Conservation (phyloP, 2,329 filamentous ascomycete species). For the Arthroderma sp. region DNA sequence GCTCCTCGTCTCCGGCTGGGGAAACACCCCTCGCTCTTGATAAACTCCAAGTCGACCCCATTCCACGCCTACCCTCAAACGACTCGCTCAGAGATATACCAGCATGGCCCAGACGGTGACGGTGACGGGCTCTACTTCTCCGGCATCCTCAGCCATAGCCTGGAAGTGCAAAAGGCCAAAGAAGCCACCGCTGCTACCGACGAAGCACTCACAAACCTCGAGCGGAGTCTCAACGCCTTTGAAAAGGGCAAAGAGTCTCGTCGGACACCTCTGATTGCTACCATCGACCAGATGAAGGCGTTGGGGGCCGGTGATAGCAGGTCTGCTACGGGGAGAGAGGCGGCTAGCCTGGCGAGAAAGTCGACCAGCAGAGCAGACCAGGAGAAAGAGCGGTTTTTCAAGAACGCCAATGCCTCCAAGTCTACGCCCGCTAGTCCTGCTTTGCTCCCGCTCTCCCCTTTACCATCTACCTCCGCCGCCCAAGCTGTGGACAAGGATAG, state of each 20-base stretch:
- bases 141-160: constrained; percentile 46
- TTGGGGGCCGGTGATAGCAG: constrained; percentile 27
- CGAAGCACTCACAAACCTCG: constrained; percentile 47
- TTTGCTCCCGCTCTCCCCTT: constrained; percentile 28
- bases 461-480: constrained; percentile 21
- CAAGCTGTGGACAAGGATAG: constrained; percentile 27
- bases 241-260: constrained; percentile 51
- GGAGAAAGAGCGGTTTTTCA: constrained; percentile 33
- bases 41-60: constrained; percentile 45
- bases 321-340: constrained; percentile 22
- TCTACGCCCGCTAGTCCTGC: constrained; percentile 34
- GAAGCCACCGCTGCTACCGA: constrained; percentile 46
- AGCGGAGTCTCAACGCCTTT: constrained; percentile 47
- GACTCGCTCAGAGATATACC: constrained; percentile 48
- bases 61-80: constrained; percentile 43
- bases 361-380: constrained; percentile 29
- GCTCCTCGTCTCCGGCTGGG: constrained; percentile 37
- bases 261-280: constrained; percentile 35
- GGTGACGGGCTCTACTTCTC: constrained; percentile 42
- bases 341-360: constrained; percentile 21
- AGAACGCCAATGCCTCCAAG: constrained; percentile 24
- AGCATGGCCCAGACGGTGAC: constrained; percentile 28
- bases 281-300: constrained; percentile 27
- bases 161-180: constrained; percentile 44
- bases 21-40: constrained; percentile 44